A percentile compares a stretch with the other conserved stretches of the same genome.
These are phyloP conservation scores for Agastache rugosa DNA, from an alignment of 257 asterid species.

Conservation along the genomic window DNA sequence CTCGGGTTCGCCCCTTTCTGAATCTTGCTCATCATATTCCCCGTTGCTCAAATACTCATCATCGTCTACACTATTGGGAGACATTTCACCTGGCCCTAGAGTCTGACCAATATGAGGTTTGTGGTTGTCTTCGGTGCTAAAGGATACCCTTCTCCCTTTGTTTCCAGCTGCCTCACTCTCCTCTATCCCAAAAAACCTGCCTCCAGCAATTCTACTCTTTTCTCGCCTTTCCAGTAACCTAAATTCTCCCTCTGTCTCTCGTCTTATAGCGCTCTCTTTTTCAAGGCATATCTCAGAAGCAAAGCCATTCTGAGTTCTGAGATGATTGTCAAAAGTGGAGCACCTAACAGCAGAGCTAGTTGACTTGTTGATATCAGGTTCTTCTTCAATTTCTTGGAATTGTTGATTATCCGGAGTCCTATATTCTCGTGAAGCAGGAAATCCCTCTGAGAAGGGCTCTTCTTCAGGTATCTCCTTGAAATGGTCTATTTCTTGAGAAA, in stretches of 20 bases:
- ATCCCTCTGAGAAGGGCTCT: conserved; percentile 47
- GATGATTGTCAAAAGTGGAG: conserved; percentile 37
- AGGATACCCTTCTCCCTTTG: conserved; percentile 81
- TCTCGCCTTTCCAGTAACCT: conserved; percentile 86
- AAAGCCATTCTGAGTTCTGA: conserved; percentile 52
- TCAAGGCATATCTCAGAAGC: conserved; percentile 49
- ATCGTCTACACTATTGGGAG: conserved; percentile 62
- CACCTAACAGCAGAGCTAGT: conserved; percentile 34
- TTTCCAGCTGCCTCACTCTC: conserved; percentile 71
- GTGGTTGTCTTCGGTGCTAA: conserved; percentile 68
- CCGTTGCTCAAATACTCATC: conserved; percentile 72
- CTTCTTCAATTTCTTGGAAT: conserved; percentile 76
- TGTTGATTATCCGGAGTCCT: conserved; percentile 42
- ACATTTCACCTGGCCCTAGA: conserved; percentile 61
- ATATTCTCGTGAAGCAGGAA: conserved; percentile 37
- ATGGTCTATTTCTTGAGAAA: conserved; percentile 81
- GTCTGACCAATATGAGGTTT: conserved; percentile 53
- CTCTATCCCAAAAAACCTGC: conserved; percentile 79
- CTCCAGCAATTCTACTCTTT: conserved; percentile 65
- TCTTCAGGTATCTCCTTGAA: conserved; percentile 69
- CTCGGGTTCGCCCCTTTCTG: conserved; percentile 84
- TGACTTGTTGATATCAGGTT: conserved; percentile 46
- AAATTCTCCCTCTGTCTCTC: conserved; percentile 93
- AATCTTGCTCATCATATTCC: conserved; percentile 72
- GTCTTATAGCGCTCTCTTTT: conserved; percentile 86